These are phyloP conservation scores for Penstemon newberryi DNA, from an alignment of 257 asterid species.

Conservation along the genomic window DNA sequence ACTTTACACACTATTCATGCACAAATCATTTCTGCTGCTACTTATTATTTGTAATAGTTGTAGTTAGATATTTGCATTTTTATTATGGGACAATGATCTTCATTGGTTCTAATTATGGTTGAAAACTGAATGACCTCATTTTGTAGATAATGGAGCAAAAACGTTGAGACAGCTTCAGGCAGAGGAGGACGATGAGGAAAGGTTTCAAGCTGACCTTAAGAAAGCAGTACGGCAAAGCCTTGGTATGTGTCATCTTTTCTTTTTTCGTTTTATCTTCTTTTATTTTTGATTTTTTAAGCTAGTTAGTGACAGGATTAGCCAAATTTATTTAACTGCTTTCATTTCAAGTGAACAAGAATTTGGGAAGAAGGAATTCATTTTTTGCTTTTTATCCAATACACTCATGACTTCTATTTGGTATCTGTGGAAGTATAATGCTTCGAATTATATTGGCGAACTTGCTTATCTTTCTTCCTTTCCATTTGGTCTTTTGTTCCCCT, in stretches of 20 bases:
- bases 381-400: not conserved
- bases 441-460: not conserved
- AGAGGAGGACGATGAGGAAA: constrained; percentile 87
- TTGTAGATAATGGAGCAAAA: constrained; percentile 57
- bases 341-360: not conserved
- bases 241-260: constrained; percentile 46
- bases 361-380: constrained; percentile 4
- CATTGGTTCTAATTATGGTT: constrained; percentile 26
- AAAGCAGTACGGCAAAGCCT: constrained; percentile 90
- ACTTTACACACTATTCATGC: constrained; percentile 9
- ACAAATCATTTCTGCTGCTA: constrained; percentile 10
- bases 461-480: not conserved
- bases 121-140: constrained; percentile 20
- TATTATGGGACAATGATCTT: constrained; percentile 2
- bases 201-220: constrained; percentile 91
- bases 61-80: constrained; percentile 11
- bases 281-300: constrained; percentile 22
- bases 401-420: not conserved
- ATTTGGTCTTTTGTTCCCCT: not conserved
- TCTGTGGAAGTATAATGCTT: not conserved
- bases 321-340: not conserved
- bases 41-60: constrained; percentile 1
- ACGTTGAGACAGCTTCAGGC: constrained; percentile 68
- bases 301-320: not conserved
- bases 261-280: constrained; percentile 16